These are phyloP conservation scores for Blastomyces emzantsi DNA, from an alignment of 2,329 filamentous ascomycete genomes.

Conservation along the genomic window DNA sequence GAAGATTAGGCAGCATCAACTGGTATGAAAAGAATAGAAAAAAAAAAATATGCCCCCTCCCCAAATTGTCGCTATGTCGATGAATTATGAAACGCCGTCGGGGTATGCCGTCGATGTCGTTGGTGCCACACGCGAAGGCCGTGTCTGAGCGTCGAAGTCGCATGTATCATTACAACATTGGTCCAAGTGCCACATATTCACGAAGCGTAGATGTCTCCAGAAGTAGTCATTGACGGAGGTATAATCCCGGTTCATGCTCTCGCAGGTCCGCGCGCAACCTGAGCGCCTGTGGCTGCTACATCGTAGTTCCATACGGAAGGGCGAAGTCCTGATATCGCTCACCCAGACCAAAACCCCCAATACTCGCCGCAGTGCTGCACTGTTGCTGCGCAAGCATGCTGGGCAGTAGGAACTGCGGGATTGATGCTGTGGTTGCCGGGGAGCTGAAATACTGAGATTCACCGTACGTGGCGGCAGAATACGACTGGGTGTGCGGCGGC, in stretches of 20 bases:
- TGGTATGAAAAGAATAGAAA: slow-evolving; percentile 31
- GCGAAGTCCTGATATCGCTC: slow-evolving; percentile 77
- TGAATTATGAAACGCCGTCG: slow-evolving; percentile 43
- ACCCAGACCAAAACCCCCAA: slow-evolving; percentile 69
- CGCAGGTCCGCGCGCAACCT: slow-evolving; percentile 12
- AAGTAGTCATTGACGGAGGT: slow-evolving; percentile 3
- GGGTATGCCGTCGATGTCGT: slow-evolving; percentile 41
- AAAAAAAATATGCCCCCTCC: slow-evolving; percentile 30
- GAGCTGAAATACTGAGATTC: slow-evolving; percentile 64
- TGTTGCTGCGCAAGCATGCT: slow-evolving; percentile 75
- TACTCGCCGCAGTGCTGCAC: slow-evolving; percentile 70
- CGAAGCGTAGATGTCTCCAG: slow-evolving; percentile 3
- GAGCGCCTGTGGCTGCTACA: slow-evolving; percentile 53
- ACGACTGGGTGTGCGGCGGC: slow-evolving; percentile 70
- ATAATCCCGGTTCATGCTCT: slow-evolving; percentile 13
- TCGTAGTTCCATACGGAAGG: slow-evolving; percentile 61
- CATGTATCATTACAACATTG: slow-evolving; percentile 27
- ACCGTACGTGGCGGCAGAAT: slow-evolving; percentile 57
- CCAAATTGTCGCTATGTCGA: slow-evolving; percentile 36
- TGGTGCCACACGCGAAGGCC: slow-evolving; percentile 30
- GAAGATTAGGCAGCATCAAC: slow-evolving; percentile 32
- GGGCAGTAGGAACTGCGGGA: slow-evolving; percentile 69
- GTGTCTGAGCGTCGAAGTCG: slow-evolving; percentile 25
- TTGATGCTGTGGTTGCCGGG: slow-evolving; percentile 62
- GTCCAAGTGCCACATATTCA: slow-evolving; percentile 15